Evolutionary conservation across 2,329 filamentous ascomycete species (phyloP).

Genomic region (Akanthomyces lecanii): DNA sequence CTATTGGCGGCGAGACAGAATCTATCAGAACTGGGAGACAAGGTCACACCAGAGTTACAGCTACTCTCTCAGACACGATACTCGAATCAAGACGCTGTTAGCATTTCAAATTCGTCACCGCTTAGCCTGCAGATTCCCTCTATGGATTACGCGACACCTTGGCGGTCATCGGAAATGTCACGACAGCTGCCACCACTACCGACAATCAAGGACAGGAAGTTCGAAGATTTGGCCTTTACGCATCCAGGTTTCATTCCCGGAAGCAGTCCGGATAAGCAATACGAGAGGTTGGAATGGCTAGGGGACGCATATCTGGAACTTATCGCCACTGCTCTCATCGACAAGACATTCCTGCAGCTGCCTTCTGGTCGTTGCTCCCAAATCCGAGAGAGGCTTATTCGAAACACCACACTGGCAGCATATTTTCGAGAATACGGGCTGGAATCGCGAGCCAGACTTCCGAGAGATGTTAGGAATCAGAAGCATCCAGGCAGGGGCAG

Average conservation of each 20-base stretch:
- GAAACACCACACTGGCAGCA: constrained; percentile 70
- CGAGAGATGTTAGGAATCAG: constrained; percentile 36
- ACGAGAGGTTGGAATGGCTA: constrained; percentile 83
- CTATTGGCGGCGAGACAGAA: neutral
- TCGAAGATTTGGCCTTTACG: constrained; percentile 63
- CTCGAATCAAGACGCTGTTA: neutral
- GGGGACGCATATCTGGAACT: constrained; percentile 84
- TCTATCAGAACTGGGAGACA: neutral
- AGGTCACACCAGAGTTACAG: neutral
- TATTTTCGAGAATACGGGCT: constrained; percentile 71
- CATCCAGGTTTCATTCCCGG: constrained; percentile 59
- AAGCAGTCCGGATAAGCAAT: constrained; percentile 39
- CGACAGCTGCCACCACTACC: constrained; percentile 55
- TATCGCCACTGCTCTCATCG: constrained; percentile 71
- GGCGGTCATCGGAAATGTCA: constrained; percentile 48
- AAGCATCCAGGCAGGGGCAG: constrained; percentile 24
- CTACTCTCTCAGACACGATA: neutral
- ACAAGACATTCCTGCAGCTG: constrained; percentile 62
- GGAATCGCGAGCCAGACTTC: constrained; percentile 58
- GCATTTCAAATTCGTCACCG: neutral
- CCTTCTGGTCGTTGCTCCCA: constrained; percentile 67
- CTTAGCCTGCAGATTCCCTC: neutral
- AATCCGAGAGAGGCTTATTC: constrained; percentile 72
- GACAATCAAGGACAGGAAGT: constrained; percentile 50
- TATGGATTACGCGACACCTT: constrained; percentile 29